These are phyloP conservation scores for Phaeosphaeriaceae sp. DNA, from an alignment of 2,329 filamentous ascomycete genomes.

Conservation along the genomic window DNA sequence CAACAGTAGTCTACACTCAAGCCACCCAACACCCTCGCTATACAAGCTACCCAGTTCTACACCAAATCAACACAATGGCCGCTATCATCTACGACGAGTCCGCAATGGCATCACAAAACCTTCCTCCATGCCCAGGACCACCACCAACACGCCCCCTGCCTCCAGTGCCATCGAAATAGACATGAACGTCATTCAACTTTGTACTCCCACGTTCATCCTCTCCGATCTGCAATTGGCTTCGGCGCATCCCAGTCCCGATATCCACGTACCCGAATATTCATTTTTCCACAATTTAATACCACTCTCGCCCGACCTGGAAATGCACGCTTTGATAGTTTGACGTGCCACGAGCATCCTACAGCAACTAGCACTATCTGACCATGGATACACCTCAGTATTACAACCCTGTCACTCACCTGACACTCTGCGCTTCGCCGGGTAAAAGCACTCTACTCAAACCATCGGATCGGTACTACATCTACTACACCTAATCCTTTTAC, in stretches of 20 bases:
- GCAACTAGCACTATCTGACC: constrained; percentile 33
- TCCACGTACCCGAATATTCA: constrained; percentile 17
- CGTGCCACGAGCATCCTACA: constrained; percentile 30
- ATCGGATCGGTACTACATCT: constrained; percentile 22
- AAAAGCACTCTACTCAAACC: constrained; percentile 25
- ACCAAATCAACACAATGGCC: constrained; percentile 36
- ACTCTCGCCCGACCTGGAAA: constrained; percentile 22
- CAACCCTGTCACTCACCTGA: constrained; percentile 31
- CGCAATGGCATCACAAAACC: constrained; percentile 49
- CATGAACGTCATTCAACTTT: constrained; percentile 1
- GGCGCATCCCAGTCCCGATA: constrained; percentile 32
- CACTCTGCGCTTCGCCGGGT: constrained; percentile 24
- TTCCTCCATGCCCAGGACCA: constrained; percentile 56
- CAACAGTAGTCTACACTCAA: constrained; percentile 15
- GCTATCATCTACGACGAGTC: constrained; percentile 47
- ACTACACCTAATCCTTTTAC: constrained; percentile 13
- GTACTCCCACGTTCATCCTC: constrained; percentile 19
- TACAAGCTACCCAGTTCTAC: constrained; percentile 13
- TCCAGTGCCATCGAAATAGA: constrained; percentile 53
- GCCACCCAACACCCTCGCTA: constrained; percentile 10
- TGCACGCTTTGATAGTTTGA: constrained; percentile 21
- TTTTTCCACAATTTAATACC: constrained; percentile 24
- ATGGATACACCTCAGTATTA: constrained; percentile 30
- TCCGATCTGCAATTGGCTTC: constrained; percentile 30
- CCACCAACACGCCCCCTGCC: constrained; percentile 56